A percentile compares a stretch with the other conserved stretches of the same genome.
phyloP scores from a whole-genome alignment of 768 basidiomycete genomes.

The Nevesoporus exiguus region DNA sequence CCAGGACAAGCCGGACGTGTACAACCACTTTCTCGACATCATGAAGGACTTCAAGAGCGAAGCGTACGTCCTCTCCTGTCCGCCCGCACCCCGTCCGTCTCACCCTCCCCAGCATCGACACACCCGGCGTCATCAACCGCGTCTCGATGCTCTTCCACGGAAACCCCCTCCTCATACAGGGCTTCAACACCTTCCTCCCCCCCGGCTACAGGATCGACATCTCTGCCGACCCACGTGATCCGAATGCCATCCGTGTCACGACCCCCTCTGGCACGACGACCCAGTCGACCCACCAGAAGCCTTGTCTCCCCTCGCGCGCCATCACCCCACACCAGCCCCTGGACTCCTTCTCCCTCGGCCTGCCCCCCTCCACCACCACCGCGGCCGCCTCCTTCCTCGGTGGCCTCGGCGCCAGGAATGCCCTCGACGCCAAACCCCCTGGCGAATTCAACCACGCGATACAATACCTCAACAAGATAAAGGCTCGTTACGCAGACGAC shows the following conservation, averaged over 20 bases:
- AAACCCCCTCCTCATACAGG: slow-evolving; percentile 86
- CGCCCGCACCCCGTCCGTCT: not conserved
- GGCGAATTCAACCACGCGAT: slow-evolving; percentile 93
- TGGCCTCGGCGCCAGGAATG: slow-evolving; percentile 48
- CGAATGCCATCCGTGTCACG: slow-evolving; percentile 75
- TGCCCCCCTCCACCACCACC: slow-evolving; percentile 45
- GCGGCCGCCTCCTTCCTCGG: slow-evolving; percentile 67
- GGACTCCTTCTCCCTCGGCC: slow-evolving; percentile 46
- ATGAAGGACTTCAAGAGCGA: slow-evolving; percentile 99
- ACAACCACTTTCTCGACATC: slow-evolving; percentile 92
- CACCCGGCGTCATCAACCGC: slow-evolving; percentile 93
- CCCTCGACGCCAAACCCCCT: slow-evolving; percentile 49
- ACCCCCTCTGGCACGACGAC: slow-evolving; percentile 73
- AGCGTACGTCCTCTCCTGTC: slow-evolving; percentile 50
- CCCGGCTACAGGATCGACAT: slow-evolving; percentile 92
- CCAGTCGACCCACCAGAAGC: slow-evolving; percentile 42
- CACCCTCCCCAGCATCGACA: slow-evolving; percentile 72
- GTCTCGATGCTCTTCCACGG: slow-evolving; percentile 92
- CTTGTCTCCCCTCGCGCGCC: slow-evolving; percentile 41
- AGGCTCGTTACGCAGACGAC: slow-evolving; percentile 82
- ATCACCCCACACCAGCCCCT: slow-evolving; percentile 43
- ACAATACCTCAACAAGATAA: slow-evolving; percentile 98
- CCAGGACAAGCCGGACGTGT: slow-evolving; percentile 85
- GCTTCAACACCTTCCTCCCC: slow-evolving; percentile 97
- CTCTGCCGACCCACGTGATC: slow-evolving; percentile 65